Conservation (phyloP, 1,139 yeast genomes). For the Lodderomyces oxycetoniae region DNA sequence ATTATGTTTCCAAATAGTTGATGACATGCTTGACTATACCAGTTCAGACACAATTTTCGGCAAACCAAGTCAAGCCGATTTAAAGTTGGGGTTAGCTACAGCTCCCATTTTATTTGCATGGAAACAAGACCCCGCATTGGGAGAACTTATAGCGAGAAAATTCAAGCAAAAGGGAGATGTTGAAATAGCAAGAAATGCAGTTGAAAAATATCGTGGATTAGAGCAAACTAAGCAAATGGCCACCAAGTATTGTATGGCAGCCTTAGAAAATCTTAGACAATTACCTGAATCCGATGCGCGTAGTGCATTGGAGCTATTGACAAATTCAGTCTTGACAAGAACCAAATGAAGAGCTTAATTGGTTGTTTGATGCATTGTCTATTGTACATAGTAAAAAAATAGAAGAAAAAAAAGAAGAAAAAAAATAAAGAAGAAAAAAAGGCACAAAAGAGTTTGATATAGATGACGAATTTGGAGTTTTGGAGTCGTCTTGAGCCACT, state of each 20-base stretch:
- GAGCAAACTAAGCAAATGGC: conserved; percentile 76
- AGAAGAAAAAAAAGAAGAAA: background rate
- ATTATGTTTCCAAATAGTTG: conserved; percentile 91
- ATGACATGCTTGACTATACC: conserved; percentile 93
- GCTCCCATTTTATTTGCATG: conserved; percentile 96
- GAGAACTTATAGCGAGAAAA: conserved; percentile 77
- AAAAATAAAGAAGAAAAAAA: background rate
- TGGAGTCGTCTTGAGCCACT: too few species aligned
- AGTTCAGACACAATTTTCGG: conserved; percentile 79
- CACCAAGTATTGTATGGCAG: conserved; percentile 67
- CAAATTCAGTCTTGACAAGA: conserved; percentile 80
- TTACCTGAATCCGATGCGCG: conserved; percentile 89
- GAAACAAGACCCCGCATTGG: conserved; percentile 81
- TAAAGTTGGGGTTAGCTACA: conserved; percentile 90
- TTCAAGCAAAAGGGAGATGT: conserved; percentile 81
- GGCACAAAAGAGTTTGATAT: background rate
- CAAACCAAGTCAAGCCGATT: conserved; percentile 93
- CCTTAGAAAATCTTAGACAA: conserved; percentile 62
- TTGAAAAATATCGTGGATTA: conserved; percentile 67
- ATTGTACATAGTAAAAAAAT: conserved; percentile 6
- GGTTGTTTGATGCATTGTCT: too few species aligned
- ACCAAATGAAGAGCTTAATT: conserved; percentile 49
- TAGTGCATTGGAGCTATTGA: conserved; percentile 79
- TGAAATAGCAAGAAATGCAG: conserved; percentile 71
- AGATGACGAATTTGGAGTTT: too few species aligned